phyloP scores from a whole-genome alignment of 2,329 filamentous ascomycete species.

The Alternaria ventricosa region DNA sequence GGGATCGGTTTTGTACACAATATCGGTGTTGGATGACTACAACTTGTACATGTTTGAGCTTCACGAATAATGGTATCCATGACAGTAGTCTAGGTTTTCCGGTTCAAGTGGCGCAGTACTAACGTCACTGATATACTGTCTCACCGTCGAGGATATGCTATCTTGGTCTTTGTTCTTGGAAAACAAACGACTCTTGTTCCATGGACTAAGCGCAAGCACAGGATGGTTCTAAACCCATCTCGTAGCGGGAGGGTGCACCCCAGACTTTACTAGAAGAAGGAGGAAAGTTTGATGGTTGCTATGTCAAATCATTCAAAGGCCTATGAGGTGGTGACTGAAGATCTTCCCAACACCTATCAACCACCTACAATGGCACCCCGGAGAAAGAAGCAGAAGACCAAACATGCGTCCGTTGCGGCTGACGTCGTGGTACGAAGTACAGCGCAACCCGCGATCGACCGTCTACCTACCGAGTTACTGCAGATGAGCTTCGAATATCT shows the following conservation, averaged over 20 bases:
- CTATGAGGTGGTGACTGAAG: background rate
- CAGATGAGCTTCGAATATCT: background rate
- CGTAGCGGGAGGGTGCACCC: too few species aligned
- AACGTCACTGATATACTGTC: background rate
- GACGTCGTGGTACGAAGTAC: background rate
- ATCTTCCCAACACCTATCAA: background rate
- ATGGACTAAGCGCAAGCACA: background rate
- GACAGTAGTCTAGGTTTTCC: background rate
- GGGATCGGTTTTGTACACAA: background rate
- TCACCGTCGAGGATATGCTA: background rate
- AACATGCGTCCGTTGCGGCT: background rate
- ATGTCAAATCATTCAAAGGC: background rate
- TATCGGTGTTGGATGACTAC: background rate
- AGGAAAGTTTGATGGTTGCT: background rate
- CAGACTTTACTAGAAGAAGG: background rate
- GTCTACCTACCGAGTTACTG: background rate
- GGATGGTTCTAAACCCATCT: background rate
- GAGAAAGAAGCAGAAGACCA: background rate
- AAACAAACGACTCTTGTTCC: background rate
- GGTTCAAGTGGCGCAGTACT: background rate
- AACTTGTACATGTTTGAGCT: background rate
- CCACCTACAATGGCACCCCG: background rate
- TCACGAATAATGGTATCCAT: conserved; percentile 10
- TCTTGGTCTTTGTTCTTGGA: background rate
- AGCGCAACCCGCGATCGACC: background rate